Base-by-base conservation (phyloP, 108 stramenopile species). In the Fragilaria crotonensis region DNA sequence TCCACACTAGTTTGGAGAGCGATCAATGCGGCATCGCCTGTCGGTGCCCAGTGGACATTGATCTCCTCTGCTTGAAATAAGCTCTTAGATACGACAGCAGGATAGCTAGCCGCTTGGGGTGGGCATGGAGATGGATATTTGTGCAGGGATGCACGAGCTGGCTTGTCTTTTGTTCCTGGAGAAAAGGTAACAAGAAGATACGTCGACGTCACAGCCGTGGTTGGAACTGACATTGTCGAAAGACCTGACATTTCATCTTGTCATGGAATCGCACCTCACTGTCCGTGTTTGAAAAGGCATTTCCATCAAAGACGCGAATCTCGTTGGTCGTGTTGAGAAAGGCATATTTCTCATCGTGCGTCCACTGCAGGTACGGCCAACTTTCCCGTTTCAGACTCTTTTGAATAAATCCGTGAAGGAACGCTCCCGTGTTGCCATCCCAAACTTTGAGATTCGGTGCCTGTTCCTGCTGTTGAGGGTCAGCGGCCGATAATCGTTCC, bases 331-430 rank as follows among this genome's bases (percentile, higher is more conserved):
- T 61, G 25, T 81, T 54, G 23, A 82, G 33, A 60, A 88, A 79
- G 52, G 78, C 80, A 28, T 73, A 69, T 33, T 54, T 33, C 73
- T 97, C 97, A 63, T 97, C 91, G 47, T 78, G 60, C 33, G 89
- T 94, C 90, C 90, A 97, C 57, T 96, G 90, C 26, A 97, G 25
- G 48, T 84, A 78, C 0, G 87, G 87, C 92, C 94, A 90, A 4
- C 80, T 60, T 25, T 79, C 74, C 30, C 83, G 72, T 46, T 72
- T 83, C 49, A 89, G 60, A 18, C 33, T 45, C 62, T 87, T 88
- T 45, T 78, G 78, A n/a, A 57, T 59, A 30, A 95, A 85, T 17
- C 85, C 76, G 18, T 63, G 70, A 3, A 89, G 31, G 22, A 77
- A 60, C 25, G 33, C 57, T 36, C 89, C 94, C 11, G 57, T 58